Evolutionary conservation across 2,329 filamentous ascomycete species (phyloP).

Genomic region (Plectosphaerella cucumerina): DNA sequence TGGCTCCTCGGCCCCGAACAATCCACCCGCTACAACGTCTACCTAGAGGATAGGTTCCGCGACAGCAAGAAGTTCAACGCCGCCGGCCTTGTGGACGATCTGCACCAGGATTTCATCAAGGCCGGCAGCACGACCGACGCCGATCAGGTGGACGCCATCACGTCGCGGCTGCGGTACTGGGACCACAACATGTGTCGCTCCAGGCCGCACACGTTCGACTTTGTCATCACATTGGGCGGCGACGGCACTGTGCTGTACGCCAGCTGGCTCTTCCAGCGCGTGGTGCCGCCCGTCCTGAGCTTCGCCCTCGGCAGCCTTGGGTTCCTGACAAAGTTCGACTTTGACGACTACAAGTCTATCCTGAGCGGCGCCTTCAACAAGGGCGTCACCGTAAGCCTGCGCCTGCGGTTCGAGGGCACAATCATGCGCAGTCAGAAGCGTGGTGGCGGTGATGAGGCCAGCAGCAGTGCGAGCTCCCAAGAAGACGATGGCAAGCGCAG

Average conservation of each 20-base stretch:
- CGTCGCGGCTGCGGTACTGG: conserved; percentile 73
- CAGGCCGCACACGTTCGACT: conserved; percentile 85
- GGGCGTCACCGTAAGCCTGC: conserved; percentile 82
- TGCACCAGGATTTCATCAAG: conserved; percentile 38
- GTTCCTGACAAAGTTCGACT: conserved; percentile 96
- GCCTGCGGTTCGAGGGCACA: conserved; percentile 87
- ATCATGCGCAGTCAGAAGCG: conserved; percentile 74
- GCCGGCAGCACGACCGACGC: conserved; percentile 26
- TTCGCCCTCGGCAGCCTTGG: conserved; percentile 90
- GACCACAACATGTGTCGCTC: conserved; percentile 71
- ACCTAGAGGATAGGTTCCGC: conserved; percentile 73
- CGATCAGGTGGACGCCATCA: conserved; percentile 29
- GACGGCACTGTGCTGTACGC: conserved; percentile 97
- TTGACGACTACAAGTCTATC: conserved; percentile 65
- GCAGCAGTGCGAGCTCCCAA: conserved; percentile 25
- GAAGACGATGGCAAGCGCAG: conserved; percentile 37
- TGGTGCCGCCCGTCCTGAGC: conserved; percentile 88
- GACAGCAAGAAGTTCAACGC: conserved; percentile 71
- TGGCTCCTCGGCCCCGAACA: conserved; percentile 77
- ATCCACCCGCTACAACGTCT: conserved; percentile 69
- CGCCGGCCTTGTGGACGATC: conserved; percentile 60
- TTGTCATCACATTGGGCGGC: conserved; percentile 85
- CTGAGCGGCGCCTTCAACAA: conserved; percentile 70
- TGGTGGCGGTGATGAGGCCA: conserved; percentile 12
- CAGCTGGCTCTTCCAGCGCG: conserved; percentile 93